These are phyloP conservation scores for Gautieria morchelliformis DNA, from an alignment of 768 basidiomycete genomes.

Conservation along the genomic window DNA sequence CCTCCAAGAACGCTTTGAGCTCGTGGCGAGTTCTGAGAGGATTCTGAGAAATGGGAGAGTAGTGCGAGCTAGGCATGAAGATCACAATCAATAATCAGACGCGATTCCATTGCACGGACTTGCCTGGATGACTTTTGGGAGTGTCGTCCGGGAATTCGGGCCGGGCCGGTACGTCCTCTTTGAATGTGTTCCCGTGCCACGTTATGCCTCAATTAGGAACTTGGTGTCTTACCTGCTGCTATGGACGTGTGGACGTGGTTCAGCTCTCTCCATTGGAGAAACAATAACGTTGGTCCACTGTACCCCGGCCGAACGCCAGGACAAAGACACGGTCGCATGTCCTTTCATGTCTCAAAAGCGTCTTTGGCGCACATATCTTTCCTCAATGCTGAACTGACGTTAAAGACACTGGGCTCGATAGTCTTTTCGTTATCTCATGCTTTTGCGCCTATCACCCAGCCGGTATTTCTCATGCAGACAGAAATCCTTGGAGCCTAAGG, in stretches of 20 bases:
- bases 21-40: conserved; percentile 53
- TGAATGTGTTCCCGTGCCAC: too few relatives aligned
- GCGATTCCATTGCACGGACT: not conserved
- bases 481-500: not conserved
- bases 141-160: too few relatives aligned
- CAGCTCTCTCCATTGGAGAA: too few relatives aligned
- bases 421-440: not conserved
- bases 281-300: too few relatives aligned
- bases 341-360: not conserved
- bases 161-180: too few relatives aligned
- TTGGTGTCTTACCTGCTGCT: too few relatives aligned
- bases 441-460: not conserved
- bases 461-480: not conserved
- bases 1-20: conserved; percentile 43
- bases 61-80: conserved; percentile 2
- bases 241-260: too few relatives aligned
- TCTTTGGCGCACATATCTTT: not conserved
- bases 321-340: not conserved
- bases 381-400: too few relatives aligned
- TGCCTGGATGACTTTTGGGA: not conserved
- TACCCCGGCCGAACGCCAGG: too few relatives aligned
- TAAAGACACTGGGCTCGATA: too few relatives aligned
- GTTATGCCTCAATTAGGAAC: too few relatives aligned
- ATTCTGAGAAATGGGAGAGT: conserved; percentile 31
- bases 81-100: not conserved